A percentile compares a stretch with the other conserved stretches of the same genome.
phyloP scores from a whole-genome alignment of 2,329 filamentous ascomycete species.

The Aspergillus fructus region DNA sequence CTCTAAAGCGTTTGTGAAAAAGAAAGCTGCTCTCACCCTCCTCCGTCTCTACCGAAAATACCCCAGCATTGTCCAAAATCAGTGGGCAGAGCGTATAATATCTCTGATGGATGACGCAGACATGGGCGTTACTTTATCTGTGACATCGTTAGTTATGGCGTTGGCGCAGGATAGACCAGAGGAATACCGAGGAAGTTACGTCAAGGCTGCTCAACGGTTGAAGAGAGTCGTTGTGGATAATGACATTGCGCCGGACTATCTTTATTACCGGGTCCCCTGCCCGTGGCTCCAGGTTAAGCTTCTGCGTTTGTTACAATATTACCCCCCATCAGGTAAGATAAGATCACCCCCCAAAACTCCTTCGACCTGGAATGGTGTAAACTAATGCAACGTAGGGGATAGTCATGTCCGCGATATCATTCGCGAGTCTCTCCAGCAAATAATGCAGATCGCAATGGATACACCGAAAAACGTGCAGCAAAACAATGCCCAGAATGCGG shows the following conservation, averaged over 20 bases:
- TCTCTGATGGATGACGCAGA: conserved; percentile 98
- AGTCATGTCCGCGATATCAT: conserved; percentile 89
- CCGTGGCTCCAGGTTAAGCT: conserved; percentile 98
- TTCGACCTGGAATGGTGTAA: conserved; percentile 5
- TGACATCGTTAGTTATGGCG: conserved; percentile 93
- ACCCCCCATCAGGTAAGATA: conserved; percentile 78
- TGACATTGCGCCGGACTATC: conserved; percentile 85
- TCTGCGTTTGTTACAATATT: conserved; percentile 88
- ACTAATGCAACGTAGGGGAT: conserved; percentile 63
- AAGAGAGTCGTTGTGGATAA: conserved; percentile 89
- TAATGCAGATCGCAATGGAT: conserved; percentile 87
- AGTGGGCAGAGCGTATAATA: conserved; percentile 97
- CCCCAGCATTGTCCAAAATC: conserved; percentile 87
- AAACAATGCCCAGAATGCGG: conserved; percentile 97
- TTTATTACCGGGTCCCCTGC: conserved; percentile 99
- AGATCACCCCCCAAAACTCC: not conserved
- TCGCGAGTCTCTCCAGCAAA: conserved; percentile 84
- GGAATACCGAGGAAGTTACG: conserved; percentile 89
- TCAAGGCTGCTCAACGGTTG: conserved; percentile 84
- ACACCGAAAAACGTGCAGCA: conserved; percentile 98
- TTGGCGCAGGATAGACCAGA: conserved; percentile 92
- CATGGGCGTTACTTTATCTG: conserved; percentile 89
- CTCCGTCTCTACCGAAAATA: conserved; percentile 93
- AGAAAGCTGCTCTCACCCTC: conserved; percentile 93
- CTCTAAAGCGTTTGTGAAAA: conserved; percentile 98